These are phyloP conservation scores for Tulasnella sp. DNA, from an alignment of 768 basidiomycete genomes.

Conservation along the genomic window DNA sequence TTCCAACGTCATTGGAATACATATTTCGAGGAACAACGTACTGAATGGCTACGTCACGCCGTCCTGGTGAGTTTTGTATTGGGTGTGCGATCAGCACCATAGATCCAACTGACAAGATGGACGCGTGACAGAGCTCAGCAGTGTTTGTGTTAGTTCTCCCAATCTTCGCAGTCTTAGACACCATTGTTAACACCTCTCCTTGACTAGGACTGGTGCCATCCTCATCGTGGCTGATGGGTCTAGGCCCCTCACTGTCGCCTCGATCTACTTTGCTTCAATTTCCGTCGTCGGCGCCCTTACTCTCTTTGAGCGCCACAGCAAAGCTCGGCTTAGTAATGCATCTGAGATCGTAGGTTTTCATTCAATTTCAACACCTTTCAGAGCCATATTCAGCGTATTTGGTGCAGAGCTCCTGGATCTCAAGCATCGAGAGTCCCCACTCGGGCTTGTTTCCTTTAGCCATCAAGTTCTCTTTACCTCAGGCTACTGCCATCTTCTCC, in stretches of 20 bases:
- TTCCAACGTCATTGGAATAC: neutral
- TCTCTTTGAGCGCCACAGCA: neutral
- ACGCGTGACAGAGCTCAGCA: neutral
- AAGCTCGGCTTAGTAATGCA: neutral
- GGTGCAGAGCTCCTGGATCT: neutral
- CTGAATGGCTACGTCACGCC: neutral
- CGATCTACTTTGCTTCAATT: neutral
- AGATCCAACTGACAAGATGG: neutral
- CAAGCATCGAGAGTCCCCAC: too few relatives aligned
- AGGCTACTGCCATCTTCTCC: too few relatives aligned
- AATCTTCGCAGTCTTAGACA: neutral
- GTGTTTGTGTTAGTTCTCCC: neutral
- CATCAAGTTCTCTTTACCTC: too few relatives aligned
- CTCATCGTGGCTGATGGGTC: neutral
- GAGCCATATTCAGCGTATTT: too few relatives aligned
- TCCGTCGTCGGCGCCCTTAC: neutral
- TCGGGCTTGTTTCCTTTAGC: too few relatives aligned
- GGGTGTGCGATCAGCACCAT: neutral
- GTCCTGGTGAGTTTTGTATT: neutral
- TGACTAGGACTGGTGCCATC: neutral
- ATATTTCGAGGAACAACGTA: neutral
- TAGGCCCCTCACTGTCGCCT: neutral
- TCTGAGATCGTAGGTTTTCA: neutral
- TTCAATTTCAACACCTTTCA: too few relatives aligned
- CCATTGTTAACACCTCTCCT: neutral